Evolutionary conservation across 1,284 basidiomycete genomes (phyloP), one percentile per base, ranked within the genome.

Genomic region (Ustilago loliicola): DNA sequence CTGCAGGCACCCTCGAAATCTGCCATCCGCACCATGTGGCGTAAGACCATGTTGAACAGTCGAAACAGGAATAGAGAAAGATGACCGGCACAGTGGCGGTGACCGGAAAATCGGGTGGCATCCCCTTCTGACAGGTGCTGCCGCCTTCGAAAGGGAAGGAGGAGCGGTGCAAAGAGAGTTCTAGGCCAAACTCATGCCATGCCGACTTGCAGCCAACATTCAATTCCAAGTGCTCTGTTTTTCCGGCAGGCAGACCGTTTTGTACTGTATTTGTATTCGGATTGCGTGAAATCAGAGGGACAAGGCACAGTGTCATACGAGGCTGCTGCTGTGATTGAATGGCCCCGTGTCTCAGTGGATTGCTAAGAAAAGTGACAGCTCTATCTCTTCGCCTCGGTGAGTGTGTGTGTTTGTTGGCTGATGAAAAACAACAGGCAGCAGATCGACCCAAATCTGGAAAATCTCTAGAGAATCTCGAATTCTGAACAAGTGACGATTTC

Each of bases 1-100:
- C 11, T 34, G 36, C 36, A 38, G 36, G 9, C 36, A 38, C 36
- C 36, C 36, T 38, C 36, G 36, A 38, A 38, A 10, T 38, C 36
- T 15, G 15, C 6, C 17, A 3, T n/a, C 13, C 36, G 17, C 3
- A 38, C 36, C 36, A 38, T 38, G 36, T 38, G 36, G 36, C 15
- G 8, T 38, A 38, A 38, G 36, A 15, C 36, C 36, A 38, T 38
- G 36, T 15, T 38, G 36, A 38, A 38, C 36, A 38, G 36, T 38
- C 9, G 36, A 38, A 15, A 38, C 9, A 38, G 13, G 9, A 15
- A 38, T 3, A 38, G 36, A 38, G 45, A 21, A 13, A 47, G 40
- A 19, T 42, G 40, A 19, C 40, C 40, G 40, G 40, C 40, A 42
- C 40, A 42, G 40, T 42, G 40, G 40, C 40, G n/a, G 40, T 42